Conservation (phyloP, 208 protist species). For the Spongospora subterranea region DNA sequence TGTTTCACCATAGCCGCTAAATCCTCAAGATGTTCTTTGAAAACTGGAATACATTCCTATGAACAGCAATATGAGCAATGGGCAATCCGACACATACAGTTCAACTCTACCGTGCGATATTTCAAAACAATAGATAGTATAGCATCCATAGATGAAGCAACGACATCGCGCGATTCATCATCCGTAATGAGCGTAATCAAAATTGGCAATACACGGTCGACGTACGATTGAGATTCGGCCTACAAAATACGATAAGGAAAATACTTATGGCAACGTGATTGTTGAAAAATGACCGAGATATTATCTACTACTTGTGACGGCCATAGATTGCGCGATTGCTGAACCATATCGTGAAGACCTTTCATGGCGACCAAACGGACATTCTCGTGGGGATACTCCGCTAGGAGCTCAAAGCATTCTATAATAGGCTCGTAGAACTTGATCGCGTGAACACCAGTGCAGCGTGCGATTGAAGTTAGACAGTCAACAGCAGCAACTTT, state of each 20-base stretch:
- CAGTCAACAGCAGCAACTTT: constrained; percentile 44
- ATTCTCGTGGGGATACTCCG: constrained; percentile 51
- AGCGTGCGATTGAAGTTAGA: background rate
- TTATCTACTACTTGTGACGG: too few relatives aligned
- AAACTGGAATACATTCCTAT: background rate
- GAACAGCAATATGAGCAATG: too few relatives aligned
- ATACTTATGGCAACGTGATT: too few relatives aligned
- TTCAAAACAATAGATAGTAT: background rate
- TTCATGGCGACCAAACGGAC: constrained; percentile 25
- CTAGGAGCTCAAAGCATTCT: constrained; percentile 42
- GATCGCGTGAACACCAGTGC: background rate
- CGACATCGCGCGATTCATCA: constrained; percentile 44
- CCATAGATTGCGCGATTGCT: background rate
- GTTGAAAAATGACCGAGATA: too few relatives aligned
- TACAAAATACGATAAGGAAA: background rate
- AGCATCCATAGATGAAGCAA: background rate
- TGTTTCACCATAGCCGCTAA: background rate
- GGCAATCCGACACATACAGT: too few relatives aligned
- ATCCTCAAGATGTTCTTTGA: background rate
- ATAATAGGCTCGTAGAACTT: background rate
- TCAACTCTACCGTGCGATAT: too few relatives aligned
- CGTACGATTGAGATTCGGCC: background rate
- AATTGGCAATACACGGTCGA: background rate
- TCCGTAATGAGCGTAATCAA: constrained; percentile 24
- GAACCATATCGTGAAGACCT: constrained; percentile 17